Base-by-base conservation (phyloP, 805 yeast genomes). In the Yarrowia sp. region DNA sequence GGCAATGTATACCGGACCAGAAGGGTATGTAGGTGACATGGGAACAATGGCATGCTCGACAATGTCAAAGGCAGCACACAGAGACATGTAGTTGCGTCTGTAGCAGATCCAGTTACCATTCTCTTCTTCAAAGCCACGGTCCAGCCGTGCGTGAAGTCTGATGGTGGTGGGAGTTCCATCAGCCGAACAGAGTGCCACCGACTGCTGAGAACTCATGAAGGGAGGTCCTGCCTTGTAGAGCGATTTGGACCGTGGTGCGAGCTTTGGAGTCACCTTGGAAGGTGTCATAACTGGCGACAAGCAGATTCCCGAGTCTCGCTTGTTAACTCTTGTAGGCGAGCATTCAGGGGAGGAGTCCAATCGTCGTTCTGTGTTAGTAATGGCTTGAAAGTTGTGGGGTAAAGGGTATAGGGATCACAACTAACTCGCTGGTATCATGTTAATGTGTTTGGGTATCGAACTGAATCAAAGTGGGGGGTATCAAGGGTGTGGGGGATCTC, bases 51-150 rank as follows among this genome's bases (percentile, higher is more conserved):
- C 35, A 12, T 41, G 45, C 32, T 67, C 69, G 41, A 59, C 68
- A 41, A 67, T n/a, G 19, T 61, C 53, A 16, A 59, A 67, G 8
- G 68, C 45, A 10, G 69, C 69, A 59, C 67, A 61, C 35, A 67
- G 59, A 4, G 69, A 48, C 58, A 67, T 59, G 50, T 67, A 67
- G 42, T 67, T 67, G 12, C 69, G 46, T 32, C 69, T 42, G 49
- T 67, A 67, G 36, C 68, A 67, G 36, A 67, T 61, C 69, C 69
- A 67, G 41, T 15, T 61, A 22, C 56, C 69, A 14, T 48, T 38
- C 35, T 67, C 69, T 10, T 67, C 46, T 36, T 67, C 68, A 32
- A 67, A 67, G 14, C 69, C 69, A 5, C 69, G 52, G 14, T 67
- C 68, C 16, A 67, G 46, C 2, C 69, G 67, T 10, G 69, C 69